Evolutionary conservation across 345 rosid genomes (phyloP), one percentile per base, ranked within the genome.

Genomic region (Camelina neglecta): DNA sequence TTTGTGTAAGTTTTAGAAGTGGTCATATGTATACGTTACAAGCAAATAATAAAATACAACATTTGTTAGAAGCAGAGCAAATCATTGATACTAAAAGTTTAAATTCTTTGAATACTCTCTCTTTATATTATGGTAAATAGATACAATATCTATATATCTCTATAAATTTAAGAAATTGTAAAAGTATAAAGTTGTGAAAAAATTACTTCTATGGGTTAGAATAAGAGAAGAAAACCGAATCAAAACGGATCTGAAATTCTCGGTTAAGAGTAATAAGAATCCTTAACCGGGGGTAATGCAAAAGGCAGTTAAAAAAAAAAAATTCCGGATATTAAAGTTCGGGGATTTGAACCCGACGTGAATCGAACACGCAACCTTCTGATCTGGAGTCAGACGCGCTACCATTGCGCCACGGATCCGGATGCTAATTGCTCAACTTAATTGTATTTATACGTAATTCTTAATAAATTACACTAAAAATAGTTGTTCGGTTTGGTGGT

Each of bases 381-480:
- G 93, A 90, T 86, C 93, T 86, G 93, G 98, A 87, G 96, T 87
- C 95, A 87, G 88, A 87, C 93, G 89, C 88, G 92, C 98, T 85
- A 89, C 95, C 96, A 86, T 90, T 93, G 95, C 90, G 90, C 96
- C 93, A 87, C 91, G 85, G 93, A 87, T 88, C 93, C 93, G 65
- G 71, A 62, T 45, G 9, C 0, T 2, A 2, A 1, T 1, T 6
- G 0, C 0, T 0, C 4, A 4, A 56, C 0, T 39, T 41, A 8
- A 0, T 0, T 0, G 0, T 29, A 41, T 7, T 0, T 26, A 31
- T 8, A n/a, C 0, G 7, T 4, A 0, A 2, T 29, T 0, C 23
- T 21, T 21, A 21, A 21, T 21, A 0, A 23, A 11, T 23, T 15
- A 9, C 3, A 64, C 24, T 18, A 5, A 31, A 18, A 0, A n/a